Evolutionary conservation across 306 rosid species (phyloP).

Genomic region (Glycine latifolia): DNA sequence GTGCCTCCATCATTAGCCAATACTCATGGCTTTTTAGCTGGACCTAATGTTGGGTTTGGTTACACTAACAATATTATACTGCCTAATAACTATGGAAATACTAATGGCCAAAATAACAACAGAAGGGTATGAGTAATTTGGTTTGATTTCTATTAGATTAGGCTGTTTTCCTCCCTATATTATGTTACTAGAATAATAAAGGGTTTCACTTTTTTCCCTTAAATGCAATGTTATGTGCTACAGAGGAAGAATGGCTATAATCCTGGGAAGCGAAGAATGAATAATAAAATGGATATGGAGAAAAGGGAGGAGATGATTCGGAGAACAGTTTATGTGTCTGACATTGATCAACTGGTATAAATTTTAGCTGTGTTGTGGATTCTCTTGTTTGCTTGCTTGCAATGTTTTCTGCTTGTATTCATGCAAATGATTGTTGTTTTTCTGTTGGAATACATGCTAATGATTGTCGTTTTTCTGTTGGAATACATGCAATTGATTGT

Average conservation of each 20-base stretch:
- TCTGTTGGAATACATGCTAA: no score
- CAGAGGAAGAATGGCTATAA: conserved; percentile 88
- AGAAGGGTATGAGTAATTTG: conserved; percentile 63
- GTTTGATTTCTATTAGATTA: conserved; percentile 27
- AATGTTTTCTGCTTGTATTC: conserved; percentile 22
- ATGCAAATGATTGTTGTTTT: conserved; percentile 23
- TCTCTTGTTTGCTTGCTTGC: conserved; percentile 30
- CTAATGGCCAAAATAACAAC: conserved; percentile 55
- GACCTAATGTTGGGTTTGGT: conserved; percentile 64
- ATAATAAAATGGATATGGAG: conserved; percentile 72
- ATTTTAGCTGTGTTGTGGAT: conserved; percentile 24
- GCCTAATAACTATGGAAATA: conserved; percentile 56
- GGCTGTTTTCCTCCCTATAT: background rate
- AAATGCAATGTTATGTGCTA: background rate
- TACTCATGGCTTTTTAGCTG: conserved; percentile 59
- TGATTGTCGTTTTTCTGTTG: conserved; percentile 9
- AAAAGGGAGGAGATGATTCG: conserved; percentile 87
- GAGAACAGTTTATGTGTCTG: conserved; percentile 98
- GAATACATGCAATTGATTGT: conserved; percentile 11
- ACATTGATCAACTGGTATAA: conserved; percentile 92
- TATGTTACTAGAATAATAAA: conserved; percentile 16
- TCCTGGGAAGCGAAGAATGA: conserved; percentile 77
- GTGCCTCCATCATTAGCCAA: conserved; percentile 86
- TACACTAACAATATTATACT: conserved; percentile 62
- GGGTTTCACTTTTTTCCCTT: conserved; percentile 12